Evolutionary conservation across 495 filamentous ascomycete genomes (phyloP), one percentile per base, ranked within the genome.

Genomic region (Sporormia fimetaria): DNA sequence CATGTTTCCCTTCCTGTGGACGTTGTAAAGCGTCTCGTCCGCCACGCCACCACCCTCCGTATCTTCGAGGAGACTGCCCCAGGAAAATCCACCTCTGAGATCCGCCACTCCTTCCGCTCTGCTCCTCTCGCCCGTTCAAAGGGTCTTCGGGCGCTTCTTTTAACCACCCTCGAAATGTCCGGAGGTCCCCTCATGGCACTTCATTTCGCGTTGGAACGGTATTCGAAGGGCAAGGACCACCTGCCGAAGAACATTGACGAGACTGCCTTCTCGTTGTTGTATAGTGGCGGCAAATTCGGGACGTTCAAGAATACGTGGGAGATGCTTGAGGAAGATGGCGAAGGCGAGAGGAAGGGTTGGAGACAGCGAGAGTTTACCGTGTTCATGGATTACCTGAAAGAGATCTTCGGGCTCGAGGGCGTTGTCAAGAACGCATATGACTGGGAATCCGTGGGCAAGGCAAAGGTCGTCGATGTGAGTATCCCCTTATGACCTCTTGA

Each of bases 401-500:
- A 48, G 32, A 29, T 37, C 10, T 38, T 40, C 14, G 12, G 25
- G 17, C 29, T 46, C 24, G 36, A 43, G n/a, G 29, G 39, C n/a
- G 32, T 43, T 14, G 30, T 44, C 17, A 20, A 41, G 21, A 31
- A 48, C 7, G 15, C 21, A 11, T 21, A 15, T 1, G 38, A 48
- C 21, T 52, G 49, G 49, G 30, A 44, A 27, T n/a, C 33, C n/a
- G 36, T 36, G 18, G 49, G 49, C 3, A 18, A 39, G 27, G 49
- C 44, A 10, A 39, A 33, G 10, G 39, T 52, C 10, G 49, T 48
- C 15, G 49, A 52, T 44, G 44, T 65, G 12, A 65, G 66, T 30
- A 32, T 10, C 18, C 14, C 11, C 29, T 37, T 2, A 3, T 17
- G 24, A 5, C 11, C 8, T 26, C 3, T 14, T 17, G 4, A 11